phyloP scores from a whole-genome alignment of 192 early-diverging fungal species.

The Obelidium mucronatum region DNA sequence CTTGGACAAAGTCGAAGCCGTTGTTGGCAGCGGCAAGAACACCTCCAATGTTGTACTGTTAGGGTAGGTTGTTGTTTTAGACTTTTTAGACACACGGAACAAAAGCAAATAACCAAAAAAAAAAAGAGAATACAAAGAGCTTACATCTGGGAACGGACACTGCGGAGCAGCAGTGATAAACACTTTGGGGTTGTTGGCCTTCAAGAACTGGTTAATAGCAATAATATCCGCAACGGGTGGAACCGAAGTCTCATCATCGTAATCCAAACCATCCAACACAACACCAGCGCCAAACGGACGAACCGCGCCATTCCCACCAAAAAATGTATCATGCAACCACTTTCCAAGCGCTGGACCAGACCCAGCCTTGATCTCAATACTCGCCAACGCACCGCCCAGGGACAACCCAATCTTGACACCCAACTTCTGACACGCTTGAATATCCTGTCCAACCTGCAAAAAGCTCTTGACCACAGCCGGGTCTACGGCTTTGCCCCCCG shows the following conservation, averaged over 20 bases:
- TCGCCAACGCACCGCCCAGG: constrained; percentile 16
- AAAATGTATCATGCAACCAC: constrained; percentile 18
- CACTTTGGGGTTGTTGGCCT: constrained; percentile 50
- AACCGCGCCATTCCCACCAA: neutral
- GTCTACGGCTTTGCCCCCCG: neutral
- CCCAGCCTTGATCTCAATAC: neutral
- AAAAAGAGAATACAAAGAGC: no score
- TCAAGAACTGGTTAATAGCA: constrained; percentile 59
- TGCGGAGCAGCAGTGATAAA: constrained; percentile 75
- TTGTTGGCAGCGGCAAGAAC: constrained; percentile 59
- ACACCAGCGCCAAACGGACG: constrained; percentile 24
- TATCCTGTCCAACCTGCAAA: constrained; percentile 3
- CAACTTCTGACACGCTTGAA: constrained; percentile 21
- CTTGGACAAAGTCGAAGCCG: constrained; percentile 74
- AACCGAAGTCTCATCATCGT: constrained; percentile 72
- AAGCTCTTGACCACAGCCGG: neutral
- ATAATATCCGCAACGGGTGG: constrained; percentile 69
- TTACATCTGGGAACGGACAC: constrained; percentile 74
- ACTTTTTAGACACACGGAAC: no score
- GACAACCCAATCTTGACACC: constrained; percentile 28
- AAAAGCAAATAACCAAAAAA: no score
- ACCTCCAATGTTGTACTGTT: constrained; percentile 58
- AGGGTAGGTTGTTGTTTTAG: no score
- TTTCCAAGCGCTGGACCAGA: constrained; percentile 12
- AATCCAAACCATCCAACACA: constrained; percentile 41